A percentile compares a stretch with the other conserved stretches of the same genome.
Evolutionary conservation across 495 filamentous ascomycete species (phyloP).

Genomic region (Hamigera avellanea): DNA sequence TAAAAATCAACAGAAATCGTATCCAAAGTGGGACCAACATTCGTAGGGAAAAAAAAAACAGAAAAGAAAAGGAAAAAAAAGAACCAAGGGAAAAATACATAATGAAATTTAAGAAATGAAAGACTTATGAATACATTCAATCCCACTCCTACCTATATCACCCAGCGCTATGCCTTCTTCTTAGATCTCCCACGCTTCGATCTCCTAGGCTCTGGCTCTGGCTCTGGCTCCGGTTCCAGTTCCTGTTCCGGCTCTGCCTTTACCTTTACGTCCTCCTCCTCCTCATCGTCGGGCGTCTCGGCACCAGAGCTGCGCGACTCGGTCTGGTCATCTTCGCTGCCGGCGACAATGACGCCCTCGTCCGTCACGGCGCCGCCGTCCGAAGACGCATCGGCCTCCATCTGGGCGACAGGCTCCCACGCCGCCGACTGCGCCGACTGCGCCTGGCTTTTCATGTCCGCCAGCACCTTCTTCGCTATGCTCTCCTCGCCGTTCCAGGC

Average conservation of each 20-base stretch:
- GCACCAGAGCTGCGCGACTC: no score
- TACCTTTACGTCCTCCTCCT: neutral
- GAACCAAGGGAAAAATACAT: no score
- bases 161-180: conserved; percentile 6
- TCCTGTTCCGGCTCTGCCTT: conserved; percentile 5
- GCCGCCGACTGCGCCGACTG: conserved; percentile 5
- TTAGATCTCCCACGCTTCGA: conserved; percentile 13
- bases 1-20: no score
- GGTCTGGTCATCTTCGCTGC: conserved; percentile 12
- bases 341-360: conserved; percentile 17
- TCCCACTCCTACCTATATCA: no score
- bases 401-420: conserved; percentile 13
- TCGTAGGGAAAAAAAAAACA: no score
- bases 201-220: conserved; percentile 10
- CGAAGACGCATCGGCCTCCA: conserved; percentile 10
- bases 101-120: no score
- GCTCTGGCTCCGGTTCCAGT: conserved; percentile 5
- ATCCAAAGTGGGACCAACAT: no score
- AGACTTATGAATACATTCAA: no score
- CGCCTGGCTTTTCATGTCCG: conserved; percentile 20
- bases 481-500: conserved; percentile 75
- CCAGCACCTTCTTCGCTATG: conserved; percentile 52
- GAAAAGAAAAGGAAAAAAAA: no score
- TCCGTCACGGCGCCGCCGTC: conserved; percentile 10
- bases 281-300: no score